phyloP scores from a whole-genome alignment of 2,329 filamentous ascomycete genomes.

The Boeremia lycopersici region DNA sequence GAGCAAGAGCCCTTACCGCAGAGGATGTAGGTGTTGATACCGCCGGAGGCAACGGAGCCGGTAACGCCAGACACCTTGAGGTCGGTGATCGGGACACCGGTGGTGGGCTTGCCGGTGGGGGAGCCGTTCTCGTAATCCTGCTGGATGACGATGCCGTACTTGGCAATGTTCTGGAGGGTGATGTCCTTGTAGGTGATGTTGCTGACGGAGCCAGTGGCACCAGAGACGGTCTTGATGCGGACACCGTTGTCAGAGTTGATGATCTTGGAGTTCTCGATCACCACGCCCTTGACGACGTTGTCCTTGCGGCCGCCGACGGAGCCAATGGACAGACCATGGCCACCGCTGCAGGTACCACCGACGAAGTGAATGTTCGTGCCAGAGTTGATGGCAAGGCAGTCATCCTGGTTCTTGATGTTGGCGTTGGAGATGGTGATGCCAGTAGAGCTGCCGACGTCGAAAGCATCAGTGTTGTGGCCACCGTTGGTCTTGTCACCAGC shows the following conservation, averaged over 20 bases:
- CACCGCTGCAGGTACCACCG: conserved; percentile 55
- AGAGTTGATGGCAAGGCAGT: conserved; percentile 65
- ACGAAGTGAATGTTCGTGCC: conserved; percentile 51
- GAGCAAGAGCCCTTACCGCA: conserved; percentile 61
- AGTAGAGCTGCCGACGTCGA: conserved; percentile 59
- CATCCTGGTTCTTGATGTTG: conserved; percentile 63
- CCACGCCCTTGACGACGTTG: conserved; percentile 62
- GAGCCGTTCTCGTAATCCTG: conserved; percentile 59
- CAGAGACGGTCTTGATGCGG: conserved; percentile 63
- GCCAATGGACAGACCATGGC: conserved; percentile 65
- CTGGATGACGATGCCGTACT: conserved; percentile 60
- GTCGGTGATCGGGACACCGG: conserved; percentile 55
- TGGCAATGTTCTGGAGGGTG: conserved; percentile 50
- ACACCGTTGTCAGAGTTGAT: conserved; percentile 61
- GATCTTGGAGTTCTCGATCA: conserved; percentile 57
- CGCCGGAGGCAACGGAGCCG: conserved; percentile 44
- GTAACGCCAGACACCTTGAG: conserved; percentile 51
- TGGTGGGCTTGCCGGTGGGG: conserved; percentile 53
- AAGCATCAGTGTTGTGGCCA: conserved; percentile 62
- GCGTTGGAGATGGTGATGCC: conserved; percentile 59
- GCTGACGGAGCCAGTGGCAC: conserved; percentile 58
- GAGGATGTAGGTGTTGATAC: conserved; percentile 58
- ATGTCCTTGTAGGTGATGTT: conserved; percentile 57
- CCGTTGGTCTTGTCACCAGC: conserved; percentile 54
- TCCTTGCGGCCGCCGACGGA: conserved; percentile 62